Base-by-base conservation (phyloP, 2,329 filamentous ascomycete genomes). In the Gaeumannomyces sp. region DNA sequence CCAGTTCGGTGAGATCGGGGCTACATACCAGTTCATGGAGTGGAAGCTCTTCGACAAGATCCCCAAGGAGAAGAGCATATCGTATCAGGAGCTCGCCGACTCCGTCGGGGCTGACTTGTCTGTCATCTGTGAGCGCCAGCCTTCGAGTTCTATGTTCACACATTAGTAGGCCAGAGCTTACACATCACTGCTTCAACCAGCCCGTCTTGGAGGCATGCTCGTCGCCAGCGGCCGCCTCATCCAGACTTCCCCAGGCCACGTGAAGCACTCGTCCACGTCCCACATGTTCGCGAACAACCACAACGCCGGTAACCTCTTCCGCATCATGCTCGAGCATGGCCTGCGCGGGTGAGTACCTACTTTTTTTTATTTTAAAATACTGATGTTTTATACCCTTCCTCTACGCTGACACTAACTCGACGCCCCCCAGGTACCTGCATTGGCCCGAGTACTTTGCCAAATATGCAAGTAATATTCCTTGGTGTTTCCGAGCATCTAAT, bases 41-140 rank as follows among this genome's bases (percentile, higher is more conserved):
- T 73, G 71, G 71, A 69, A 70, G 53, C 68, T 70, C n/a, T 73
- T 73, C 53, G 71, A 73, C 66, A 62, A 66, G 25, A 73, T 73
- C 64, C 70, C 71, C 2, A 61, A 68, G 28, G 59, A 67, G 22
- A 69, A 69, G 14, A 63, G 65, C 64, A 70, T 72, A 35, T 72
- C 70, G 7, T 67, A 69, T 61, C 22, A 62, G 13, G 68, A 70
- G 35, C 69, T 72, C 2, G 69, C 71, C 7, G 50, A 45, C 19
- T 66, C 65, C 2, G 35, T 72, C n/a, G 50, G 69, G 8, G 68
- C 70, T 1, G 64, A 71, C 1, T 68, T 71, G 56, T 65, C 61
- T 4, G 68, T 73, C n/a, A 60, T 73, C n/a, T 65, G 69, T 70
- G 50, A 31, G 22, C 10, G 10, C 19, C 4, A 6, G 5, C 22